phyloP scores from a whole-genome alignment of 192 early-diverging fungal genomes.

The Coemansia sp. region DNA sequence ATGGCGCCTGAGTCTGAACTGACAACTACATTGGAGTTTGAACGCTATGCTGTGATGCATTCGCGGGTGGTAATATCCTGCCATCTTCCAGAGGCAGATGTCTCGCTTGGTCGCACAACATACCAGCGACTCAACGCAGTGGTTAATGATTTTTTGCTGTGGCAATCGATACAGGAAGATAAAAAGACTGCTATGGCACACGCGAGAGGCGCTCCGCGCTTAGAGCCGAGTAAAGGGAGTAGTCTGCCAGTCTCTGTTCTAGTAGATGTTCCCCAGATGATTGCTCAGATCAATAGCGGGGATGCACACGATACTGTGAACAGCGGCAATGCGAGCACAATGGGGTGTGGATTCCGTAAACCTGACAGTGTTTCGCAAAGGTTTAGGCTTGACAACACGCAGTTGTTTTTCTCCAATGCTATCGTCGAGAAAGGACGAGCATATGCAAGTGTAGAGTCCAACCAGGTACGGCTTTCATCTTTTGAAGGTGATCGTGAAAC shows the following conservation, averaged over 20 bases:
- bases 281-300: constrained; percentile 28
- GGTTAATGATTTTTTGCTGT: constrained; percentile 53
- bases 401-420: constrained; percentile 47
- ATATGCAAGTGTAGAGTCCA: constrained; percentile 48
- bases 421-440: constrained; percentile 44
- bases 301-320: constrained; percentile 3
- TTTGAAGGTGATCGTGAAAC: constrained; percentile 30
- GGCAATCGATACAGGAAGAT: constrained; percentile 53
- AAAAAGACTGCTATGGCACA: background rate
- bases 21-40: constrained; percentile 49
- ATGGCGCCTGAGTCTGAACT: constrained; percentile 52
- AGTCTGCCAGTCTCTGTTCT: constrained; percentile 33
- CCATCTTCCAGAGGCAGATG: constrained; percentile 47
- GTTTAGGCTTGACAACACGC: constrained; percentile 34
- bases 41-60: constrained; percentile 38
- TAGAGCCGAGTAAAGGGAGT: background rate
- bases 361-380: constrained; percentile 25
- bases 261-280: constrained; percentile 46
- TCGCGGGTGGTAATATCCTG: constrained; percentile 50
- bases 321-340: background rate
- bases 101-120: constrained; percentile 19
- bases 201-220: background rate
- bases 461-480: constrained; percentile 50
- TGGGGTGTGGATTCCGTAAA: background rate
- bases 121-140: constrained; percentile 51